Evolutionary conservation across 805 yeast species (phyloP), one percentile per base, ranked within the genome.

Genomic region (Candida dendrica): DNA sequence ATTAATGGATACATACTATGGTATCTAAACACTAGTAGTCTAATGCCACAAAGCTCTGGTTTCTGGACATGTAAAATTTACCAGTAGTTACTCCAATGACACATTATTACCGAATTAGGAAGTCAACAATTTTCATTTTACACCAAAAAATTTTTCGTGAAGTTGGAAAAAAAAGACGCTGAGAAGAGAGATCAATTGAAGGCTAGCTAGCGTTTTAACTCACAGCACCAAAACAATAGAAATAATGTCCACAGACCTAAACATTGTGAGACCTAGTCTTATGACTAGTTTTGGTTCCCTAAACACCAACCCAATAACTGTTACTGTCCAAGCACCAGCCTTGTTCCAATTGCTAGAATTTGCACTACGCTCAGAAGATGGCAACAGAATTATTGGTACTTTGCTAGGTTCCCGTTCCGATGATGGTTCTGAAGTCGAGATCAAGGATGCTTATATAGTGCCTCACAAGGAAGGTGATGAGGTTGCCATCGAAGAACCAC

Each of bases 401-500:
- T 71, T 88, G 45, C 68, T 88, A 37, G 96, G 96, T 29, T 64
- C 74, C 38, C 75, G 95, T 60, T 81, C 90, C 20, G 95, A 87
- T 47, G 95, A 87, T 59, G 95, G 95, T 13, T 66, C 76, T 15
- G 83, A 75, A 53, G 71, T 84, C 36, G 91, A 81, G 53, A 68
- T 88, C 53, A 75, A 78, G 58, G 84, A 79, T 47, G 84, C 88
- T 16, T 88, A 81, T 63, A 74, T 86, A 60, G 93, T 88, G 43
- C 93, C 95, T 36, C 86, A 86, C 55, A 69, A 68, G 39, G 95
- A 84, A 59, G 86, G 79, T 34, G 93, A 84, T 46, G 81, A 86
- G 49, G 77, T 88, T 47, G 74, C 81, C 45, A 79, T 88, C 47
- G 90, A 82, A 57, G 86, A 84, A 55, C 82, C 80, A 44, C 81